Conservation (phyloP, 768 basidiomycete genomes). For the Podaxis carcinomalis region DNA sequence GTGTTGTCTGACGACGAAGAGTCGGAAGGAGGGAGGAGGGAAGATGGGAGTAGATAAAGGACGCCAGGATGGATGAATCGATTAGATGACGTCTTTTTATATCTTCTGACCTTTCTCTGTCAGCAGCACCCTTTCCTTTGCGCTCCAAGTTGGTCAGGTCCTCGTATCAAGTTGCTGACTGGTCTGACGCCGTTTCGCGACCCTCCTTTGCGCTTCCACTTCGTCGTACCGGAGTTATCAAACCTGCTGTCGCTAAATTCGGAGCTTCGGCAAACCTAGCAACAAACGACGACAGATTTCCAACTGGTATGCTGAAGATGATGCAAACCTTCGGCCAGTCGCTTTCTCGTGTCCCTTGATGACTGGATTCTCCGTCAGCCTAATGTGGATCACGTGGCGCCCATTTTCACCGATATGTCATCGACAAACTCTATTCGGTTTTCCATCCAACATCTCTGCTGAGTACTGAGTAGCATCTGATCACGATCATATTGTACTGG, state of each 20-base stretch:
- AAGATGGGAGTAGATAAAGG: constrained; percentile 11
- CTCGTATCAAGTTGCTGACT: background rate
- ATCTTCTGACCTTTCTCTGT: background rate
- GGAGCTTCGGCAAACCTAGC: background rate
- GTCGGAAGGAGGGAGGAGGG: constrained; percentile 8
- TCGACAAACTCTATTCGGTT: background rate
- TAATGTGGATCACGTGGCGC: background rate
- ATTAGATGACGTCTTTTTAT: constrained; percentile 11
- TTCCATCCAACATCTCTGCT: background rate
- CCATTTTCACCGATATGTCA: background rate
- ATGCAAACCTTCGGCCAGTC: background rate
- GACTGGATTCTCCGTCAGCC: background rate
- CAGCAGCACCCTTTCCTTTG: background rate
- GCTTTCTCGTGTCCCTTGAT: background rate
- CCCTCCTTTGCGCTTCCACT: background rate
- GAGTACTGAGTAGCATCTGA: background rate
- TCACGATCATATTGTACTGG: background rate
- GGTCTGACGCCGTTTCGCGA: background rate
- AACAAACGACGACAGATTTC: background rate
- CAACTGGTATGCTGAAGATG: background rate
- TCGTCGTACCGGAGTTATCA: background rate
- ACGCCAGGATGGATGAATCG: constrained; percentile 19
- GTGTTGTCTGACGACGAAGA: constrained; percentile 4
- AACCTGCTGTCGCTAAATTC: background rate
- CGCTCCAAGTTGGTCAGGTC: background rate